These are phyloP conservation scores for Zoysia japonica DNA, from an alignment of 176 grass and related monocot genomes.

Conservation along the genomic window DNA sequence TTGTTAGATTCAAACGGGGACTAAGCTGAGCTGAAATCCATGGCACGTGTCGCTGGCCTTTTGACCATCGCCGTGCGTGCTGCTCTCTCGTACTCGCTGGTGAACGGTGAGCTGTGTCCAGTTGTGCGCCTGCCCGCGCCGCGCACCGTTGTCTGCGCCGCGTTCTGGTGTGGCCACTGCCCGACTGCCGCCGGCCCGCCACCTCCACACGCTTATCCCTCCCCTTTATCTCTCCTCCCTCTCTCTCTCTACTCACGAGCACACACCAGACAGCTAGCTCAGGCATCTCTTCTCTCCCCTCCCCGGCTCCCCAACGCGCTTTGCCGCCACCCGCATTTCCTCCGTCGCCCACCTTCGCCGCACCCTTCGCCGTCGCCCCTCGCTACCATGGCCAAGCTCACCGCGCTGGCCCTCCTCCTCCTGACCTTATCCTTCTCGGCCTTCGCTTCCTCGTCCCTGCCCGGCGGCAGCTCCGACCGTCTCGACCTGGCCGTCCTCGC, in stretches of 20 bases:
- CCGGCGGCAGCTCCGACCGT: no score
- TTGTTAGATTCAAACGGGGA: no score
- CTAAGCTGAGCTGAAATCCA: neutral
- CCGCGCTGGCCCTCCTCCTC: neutral
- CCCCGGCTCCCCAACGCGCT: constrained; percentile 4
- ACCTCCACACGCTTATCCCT: constrained; percentile 11
- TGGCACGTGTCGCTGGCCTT: neutral
- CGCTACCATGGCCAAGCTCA: constrained; percentile 38
- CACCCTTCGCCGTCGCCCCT: no score
- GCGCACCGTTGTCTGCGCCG: constrained; percentile 8
- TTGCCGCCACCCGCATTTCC: constrained; percentile 7
- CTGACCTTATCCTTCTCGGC: constrained; percentile 8
- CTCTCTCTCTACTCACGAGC: constrained; percentile 9
- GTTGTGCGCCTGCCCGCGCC: neutral
- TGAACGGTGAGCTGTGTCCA: neutral
- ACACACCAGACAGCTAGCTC: neutral
- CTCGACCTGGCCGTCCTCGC: no score
- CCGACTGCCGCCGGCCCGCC: neutral
- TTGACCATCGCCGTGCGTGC: neutral
- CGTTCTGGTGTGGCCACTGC: neutral
- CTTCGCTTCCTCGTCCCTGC: neutral
- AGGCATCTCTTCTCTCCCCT: neutral
- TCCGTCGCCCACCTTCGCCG: neutral
- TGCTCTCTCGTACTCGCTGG: neutral
- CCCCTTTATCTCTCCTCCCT: neutral